Conservation (phyloP, 176 grass and related monocot species). For the Tillandsia fasciculata region DNA sequence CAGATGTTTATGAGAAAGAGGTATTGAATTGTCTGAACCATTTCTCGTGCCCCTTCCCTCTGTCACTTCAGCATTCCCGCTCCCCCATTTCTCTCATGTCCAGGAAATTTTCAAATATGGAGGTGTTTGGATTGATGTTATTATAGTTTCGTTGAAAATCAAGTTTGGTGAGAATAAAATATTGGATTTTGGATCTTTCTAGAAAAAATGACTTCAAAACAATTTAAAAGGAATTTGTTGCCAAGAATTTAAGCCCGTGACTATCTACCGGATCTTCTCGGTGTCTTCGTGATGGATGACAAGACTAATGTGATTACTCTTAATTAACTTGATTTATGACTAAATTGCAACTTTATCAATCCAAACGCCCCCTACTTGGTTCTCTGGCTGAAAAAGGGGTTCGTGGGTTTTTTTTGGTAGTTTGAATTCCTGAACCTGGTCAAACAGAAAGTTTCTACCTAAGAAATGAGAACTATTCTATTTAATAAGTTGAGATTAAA, state of each 20-base stretch:
- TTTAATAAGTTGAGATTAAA: neutral
- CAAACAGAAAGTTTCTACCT: neutral
- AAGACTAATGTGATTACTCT: no score
- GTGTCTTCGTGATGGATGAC: no score
- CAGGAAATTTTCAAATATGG: no score
- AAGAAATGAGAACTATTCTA: neutral
- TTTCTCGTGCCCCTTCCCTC: neutral
- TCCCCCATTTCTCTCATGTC: neutral
- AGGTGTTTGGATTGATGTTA: no score
- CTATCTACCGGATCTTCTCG: no score
- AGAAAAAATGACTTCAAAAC: no score
- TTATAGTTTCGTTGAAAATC: no score
- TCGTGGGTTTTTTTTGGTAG: neutral
- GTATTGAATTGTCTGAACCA: constrained; percentile 23
- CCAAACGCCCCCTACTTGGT: neutral
- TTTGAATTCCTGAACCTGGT: neutral
- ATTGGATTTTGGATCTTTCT: no score
- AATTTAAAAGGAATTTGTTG: no score
- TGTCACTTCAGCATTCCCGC: neutral
- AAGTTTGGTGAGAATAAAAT: no score
- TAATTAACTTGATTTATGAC: neutral
- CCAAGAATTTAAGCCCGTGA: no score
- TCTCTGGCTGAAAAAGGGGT: neutral
- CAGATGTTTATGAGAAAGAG: constrained; percentile 70
- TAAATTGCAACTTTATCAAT: neutral